Base-by-base conservation (phyloP, 495 filamentous ascomycete species). In the Jackrogersella multiformis region DNA sequence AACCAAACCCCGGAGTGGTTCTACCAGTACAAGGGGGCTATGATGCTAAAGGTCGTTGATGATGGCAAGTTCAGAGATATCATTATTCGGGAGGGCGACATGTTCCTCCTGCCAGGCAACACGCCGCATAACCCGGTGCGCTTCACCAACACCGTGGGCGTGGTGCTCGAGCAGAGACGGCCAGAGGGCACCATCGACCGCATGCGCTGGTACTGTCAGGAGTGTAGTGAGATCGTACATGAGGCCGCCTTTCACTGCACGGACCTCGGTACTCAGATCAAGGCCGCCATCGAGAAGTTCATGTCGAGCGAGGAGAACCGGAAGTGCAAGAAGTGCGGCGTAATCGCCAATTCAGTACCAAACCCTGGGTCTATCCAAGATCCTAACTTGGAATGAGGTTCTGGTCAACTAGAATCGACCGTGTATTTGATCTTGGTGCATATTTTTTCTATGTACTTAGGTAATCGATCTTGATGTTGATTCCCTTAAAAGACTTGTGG, bases 1-100 rank as follows among this genome's bases (percentile, higher is more conserved):
- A 99, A 99, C 81, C 81, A 88, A 52, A 99, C 95, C 0, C 88
- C 95, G 5, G 95, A 99, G 73, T 98, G 93, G 87, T 99, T 98
- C 85, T 99, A 96, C 84, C 94, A 97, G 75, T 91, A 97, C 82
- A 86, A 87, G 59, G 95, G 95, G 48, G 86, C 86, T 23, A 97
- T 99, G 95, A 82, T 97, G 16, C 88, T 99, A 49, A 96, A 96
- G 72, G 92, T 95, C 2, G 93, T 98, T 30, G 86, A 88, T 55
- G 84, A 80, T 8, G 81, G 81, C 23, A 76, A 79, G 9, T 96
- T 96, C 78, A 83, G 86, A 56, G 95, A 99, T 76, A 89, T 99
- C 56, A 83, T 89, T 46, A 96, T 99, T 74, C 83, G 87, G 67
- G 94, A 99, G 79, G 94, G 94, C 55, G 94, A 96, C 36, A 90